Conservation (phyloP, 208 protist species). For the Novymonas esmeraldas region DNA sequence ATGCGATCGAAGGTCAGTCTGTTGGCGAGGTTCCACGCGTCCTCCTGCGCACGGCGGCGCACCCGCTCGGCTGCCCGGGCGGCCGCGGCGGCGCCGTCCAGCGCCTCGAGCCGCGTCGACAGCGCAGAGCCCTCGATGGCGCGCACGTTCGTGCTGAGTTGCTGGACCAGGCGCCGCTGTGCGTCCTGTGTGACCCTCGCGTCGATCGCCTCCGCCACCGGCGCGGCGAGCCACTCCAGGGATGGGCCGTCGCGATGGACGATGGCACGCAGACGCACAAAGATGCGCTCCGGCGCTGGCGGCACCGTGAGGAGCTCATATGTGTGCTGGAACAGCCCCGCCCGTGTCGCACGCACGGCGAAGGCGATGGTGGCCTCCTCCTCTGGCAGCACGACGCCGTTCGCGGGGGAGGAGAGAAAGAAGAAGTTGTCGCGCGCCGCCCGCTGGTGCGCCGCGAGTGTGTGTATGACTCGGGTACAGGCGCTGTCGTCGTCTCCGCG, state of each 20-base stretch:
- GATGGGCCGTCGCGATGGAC: slow-evolving; percentile 35
- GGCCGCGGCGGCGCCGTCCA: slow-evolving; percentile 24
- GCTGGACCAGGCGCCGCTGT: slow-evolving; percentile 51
- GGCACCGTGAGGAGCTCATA: slow-evolving; percentile 88
- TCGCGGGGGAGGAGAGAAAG: slow-evolving; percentile 60
- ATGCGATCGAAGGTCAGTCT: slow-evolving; percentile 46
- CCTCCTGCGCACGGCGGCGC: slow-evolving; percentile 23
- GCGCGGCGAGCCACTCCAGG: slow-evolving; percentile 26
- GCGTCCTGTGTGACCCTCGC: slow-evolving; percentile 45
- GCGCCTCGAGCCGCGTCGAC: slow-evolving; percentile 25
- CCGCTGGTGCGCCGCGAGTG: slow-evolving; percentile 37
- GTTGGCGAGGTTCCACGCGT: slow-evolving; percentile 52
- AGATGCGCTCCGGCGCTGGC: slow-evolving; percentile 48
- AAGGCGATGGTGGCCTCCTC: slow-evolving; percentile 64
- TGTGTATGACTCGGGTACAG: slow-evolving; percentile 34
- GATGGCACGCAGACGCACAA: slow-evolving; percentile 67
- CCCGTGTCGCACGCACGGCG: slow-evolving; percentile 54
- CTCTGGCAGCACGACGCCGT: slow-evolving; percentile 77
- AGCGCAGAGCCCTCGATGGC: slow-evolving; percentile 57
- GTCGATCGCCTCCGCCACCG: slow-evolving; percentile 37
- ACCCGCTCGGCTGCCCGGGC: slow-evolving; percentile 16
- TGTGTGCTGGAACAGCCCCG: slow-evolving; percentile 56
- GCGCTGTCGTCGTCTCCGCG: neutral
- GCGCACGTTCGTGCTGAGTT: slow-evolving; percentile 26
- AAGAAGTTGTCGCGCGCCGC: slow-evolving; percentile 47